A percentile compares a stretch with the other conserved stretches of the same genome.
Conservation (phyloP, 2,329 filamentous ascomycete genomes). For the Monosporascus sp. region DNA sequence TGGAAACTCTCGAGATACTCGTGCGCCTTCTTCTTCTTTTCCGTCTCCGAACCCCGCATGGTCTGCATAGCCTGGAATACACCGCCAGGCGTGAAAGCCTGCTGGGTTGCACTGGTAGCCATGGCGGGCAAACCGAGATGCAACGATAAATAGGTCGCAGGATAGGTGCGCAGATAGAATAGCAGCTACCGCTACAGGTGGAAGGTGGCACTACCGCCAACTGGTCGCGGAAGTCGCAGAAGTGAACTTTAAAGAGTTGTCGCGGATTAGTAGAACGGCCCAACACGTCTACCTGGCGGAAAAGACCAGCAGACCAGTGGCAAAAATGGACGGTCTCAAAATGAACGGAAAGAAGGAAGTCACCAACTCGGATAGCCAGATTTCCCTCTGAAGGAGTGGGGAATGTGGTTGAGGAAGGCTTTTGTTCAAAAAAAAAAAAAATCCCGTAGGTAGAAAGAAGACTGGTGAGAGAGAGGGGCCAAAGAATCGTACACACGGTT, state of each 20-base stretch:
- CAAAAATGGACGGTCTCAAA: no score
- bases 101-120: conserved; percentile 61
- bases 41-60: conserved; percentile 80
- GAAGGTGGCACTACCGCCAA: conserved; percentile 10
- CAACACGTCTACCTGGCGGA: no score
- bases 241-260: background rate
- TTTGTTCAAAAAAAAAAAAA: no score
- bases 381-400: no score
- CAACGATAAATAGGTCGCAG: conserved; percentile 17
- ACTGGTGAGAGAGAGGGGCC: no score
- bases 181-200: conserved; percentile 9
- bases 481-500: no score
- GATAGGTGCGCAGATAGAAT: conserved; percentile 19
- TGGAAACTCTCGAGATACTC: conserved; percentile 92
- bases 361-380: no score
- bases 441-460: no score
- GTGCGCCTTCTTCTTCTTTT: conserved; percentile 84
- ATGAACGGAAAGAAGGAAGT: no score
- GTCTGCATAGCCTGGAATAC: conserved; percentile 85
- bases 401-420: no score
- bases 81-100: conserved; percentile 67
- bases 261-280: background rate
- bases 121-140: conserved; percentile 41
- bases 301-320: no score
- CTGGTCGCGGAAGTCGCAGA: conserved; percentile 7